phyloP scores from a whole-genome alignment of 371 early-diverging fungal genomes.

The Rhizopus arrhizus region DNA sequence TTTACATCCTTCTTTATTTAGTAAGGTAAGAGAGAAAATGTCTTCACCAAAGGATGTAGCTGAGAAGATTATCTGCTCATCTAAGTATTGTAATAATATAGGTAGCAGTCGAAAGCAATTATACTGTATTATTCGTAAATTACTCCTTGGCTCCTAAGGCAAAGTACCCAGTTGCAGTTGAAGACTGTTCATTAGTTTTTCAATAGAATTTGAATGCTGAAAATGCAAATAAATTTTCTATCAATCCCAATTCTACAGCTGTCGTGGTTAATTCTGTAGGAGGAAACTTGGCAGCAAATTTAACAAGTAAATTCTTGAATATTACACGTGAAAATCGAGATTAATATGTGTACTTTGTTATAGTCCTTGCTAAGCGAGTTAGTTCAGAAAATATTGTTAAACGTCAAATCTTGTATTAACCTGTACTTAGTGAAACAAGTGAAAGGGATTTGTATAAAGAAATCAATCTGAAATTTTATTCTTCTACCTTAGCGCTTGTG shows the following conservation, averaged over 20 bases:
- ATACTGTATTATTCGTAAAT: constrained; percentile 23
- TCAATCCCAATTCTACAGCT: constrained; percentile 13
- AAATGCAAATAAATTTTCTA: constrained; percentile 14
- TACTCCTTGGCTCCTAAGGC: constrained; percentile 26
- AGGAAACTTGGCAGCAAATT: constrained; percentile 33
- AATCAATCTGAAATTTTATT: constrained; percentile 18
- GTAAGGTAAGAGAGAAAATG: too few species aligned
- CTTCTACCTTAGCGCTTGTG: too few species aligned
- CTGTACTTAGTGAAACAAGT: constrained; percentile 12
- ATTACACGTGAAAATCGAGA: too few species aligned
- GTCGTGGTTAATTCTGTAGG: constrained; percentile 34
- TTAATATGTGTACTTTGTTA: neutral
- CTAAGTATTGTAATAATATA: too few species aligned
- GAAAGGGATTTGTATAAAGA: constrained; percentile 10
- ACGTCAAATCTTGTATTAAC: constrained; percentile 24
- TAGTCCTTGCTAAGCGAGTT: constrained; percentile 29
- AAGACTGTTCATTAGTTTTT: constrained; percentile 18
- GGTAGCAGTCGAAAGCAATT: constrained; percentile 6
- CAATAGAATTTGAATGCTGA: constrained; percentile 11
- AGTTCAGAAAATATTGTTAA: constrained; percentile 12
- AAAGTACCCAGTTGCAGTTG: constrained; percentile 25
- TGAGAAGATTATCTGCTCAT: too few species aligned
- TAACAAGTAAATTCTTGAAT: constrained; percentile 22
- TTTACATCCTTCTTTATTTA: too few species aligned
- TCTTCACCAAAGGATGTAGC: too few species aligned